Base-by-base conservation (phyloP, 2,329 filamentous ascomycete genomes). In the Tolypocladium ovalisporum region DNA sequence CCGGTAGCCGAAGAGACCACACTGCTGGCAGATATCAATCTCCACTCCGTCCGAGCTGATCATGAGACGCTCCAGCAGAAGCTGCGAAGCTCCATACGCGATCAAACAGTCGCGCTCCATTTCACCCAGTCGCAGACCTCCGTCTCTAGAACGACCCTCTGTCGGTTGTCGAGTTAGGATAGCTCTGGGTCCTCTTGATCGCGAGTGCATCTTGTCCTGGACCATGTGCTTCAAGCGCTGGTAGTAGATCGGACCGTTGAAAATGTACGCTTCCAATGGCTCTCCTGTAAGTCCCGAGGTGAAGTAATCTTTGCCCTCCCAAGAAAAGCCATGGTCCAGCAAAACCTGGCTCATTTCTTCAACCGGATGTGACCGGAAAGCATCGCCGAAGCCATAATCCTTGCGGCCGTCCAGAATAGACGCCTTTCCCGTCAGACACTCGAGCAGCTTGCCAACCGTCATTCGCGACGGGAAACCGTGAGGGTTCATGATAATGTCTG, bases 211-310 rank as follows among this genome's bases (percentile, higher is more conserved):
- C 77, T 99, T 99, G 71, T 99, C 94, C 72, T 97, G 92, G 4
- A 99, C 94, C 94, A 99, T 99, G 80, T 99, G 94, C 82, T 99
- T 99, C 63, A 99, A 84, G 64, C 96, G 96, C 78, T 99, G 94
- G 78, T 99, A 99, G 78, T 96, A 99, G 73, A 99, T 99, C 13
- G 94, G 94, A 0, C 94, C 94, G 70, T 96, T 96, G 80, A 97
- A 99, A 68, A 99, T 91, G 74, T 97, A 97, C 15, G 92, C 92
- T 62, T 96, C 91, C 7, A 97, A 80, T 0, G 89, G 85, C 74
- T 99, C 94, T 66, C 94, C 95, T 0, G 94, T 97, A 69, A 97
- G 93, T 39, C 94, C 94, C 0, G 87, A 92, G 0, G 94, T 97
- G 61, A 99, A 87, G 74, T 92, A 96, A 71, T 99, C 94, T 70